phyloP scores from a whole-genome alignment of 441 rosid species.

The Brassica hybrid region DNA sequence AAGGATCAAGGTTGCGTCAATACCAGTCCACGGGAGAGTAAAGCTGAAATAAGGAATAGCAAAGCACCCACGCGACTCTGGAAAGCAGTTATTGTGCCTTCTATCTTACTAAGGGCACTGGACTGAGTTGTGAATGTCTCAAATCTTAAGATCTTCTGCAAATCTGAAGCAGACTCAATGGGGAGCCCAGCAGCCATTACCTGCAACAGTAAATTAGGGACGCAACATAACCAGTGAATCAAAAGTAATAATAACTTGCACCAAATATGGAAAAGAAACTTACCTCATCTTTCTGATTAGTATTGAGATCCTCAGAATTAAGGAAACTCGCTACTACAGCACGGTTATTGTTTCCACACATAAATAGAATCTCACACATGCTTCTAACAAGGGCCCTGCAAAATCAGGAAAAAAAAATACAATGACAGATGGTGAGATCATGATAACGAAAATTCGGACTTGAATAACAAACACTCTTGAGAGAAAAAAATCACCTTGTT shows the following conservation, averaged over 20 bases:
- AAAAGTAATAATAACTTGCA: slow-evolving; percentile 15
- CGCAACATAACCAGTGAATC: not conserved
- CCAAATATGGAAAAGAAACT: slow-evolving; percentile 36
- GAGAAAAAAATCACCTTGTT: slow-evolving; percentile 62
- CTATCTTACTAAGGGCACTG: slow-evolving; percentile 62
- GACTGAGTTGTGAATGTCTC: slow-evolving; percentile 58
- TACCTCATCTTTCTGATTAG: slow-evolving; percentile 59
- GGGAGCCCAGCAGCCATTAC: slow-evolving; percentile 61
- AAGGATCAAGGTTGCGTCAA: slow-evolving; percentile 22
- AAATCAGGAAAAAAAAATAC: slow-evolving; percentile 13
- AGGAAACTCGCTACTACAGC: slow-evolving; percentile 74
- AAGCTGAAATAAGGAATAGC: slow-evolving; percentile 90
- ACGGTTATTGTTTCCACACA: slow-evolving; percentile 75
- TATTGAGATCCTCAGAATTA: slow-evolving; percentile 46
- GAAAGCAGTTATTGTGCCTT: slow-evolving; percentile 67
- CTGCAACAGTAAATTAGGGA: slow-evolving; percentile 47
- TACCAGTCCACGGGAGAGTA: slow-evolving; percentile 98
- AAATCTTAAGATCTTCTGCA: slow-evolving; percentile 74
- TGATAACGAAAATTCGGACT: not conserved
- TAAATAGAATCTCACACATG: slow-evolving; percentile 88
- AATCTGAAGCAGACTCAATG: slow-evolving; percentile 72
- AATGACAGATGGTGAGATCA: slow-evolving; percentile 27
- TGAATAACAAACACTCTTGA: not conserved
- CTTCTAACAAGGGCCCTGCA: slow-evolving; percentile 89
- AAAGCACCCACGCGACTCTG: slow-evolving; percentile 95